A percentile compares a stretch with the other conserved stretches of the same genome.
Evolutionary conservation across 331 rosid species (phyloP).

Genomic region (Telfairia occidentalis): DNA sequence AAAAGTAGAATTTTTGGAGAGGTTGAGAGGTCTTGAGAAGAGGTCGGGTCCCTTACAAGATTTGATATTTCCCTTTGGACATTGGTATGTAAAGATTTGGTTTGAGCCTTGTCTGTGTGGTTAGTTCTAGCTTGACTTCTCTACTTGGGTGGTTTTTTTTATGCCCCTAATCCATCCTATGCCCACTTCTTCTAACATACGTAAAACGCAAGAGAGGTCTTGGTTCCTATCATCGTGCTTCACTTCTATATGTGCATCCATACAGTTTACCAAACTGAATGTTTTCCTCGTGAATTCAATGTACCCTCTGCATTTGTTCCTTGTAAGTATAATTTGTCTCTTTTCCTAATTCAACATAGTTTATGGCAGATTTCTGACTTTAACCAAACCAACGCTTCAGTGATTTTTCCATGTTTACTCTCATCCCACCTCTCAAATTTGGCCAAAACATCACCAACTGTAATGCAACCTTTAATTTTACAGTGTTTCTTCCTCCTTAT

Average conservation of each 20-base stretch:
- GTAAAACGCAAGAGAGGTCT: not conserved
- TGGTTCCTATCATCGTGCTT: not conserved
- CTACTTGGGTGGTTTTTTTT: not conserved
- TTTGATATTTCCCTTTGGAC: not conserved
- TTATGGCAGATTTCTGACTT: not conserved
- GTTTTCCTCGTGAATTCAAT: not conserved
- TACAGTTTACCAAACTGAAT: not conserved
- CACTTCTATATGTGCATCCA: not conserved
- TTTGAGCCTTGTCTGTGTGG: not conserved
- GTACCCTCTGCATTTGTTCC: not conserved
- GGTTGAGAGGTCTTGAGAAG: not conserved
- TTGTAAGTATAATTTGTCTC: too few species aligned
- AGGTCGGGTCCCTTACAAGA: not conserved
- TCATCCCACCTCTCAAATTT: not conserved
- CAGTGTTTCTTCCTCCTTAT: too few species aligned
- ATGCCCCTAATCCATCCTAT: not conserved
- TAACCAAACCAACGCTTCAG: not conserved
- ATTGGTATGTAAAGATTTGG: not conserved
- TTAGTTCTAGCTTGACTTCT: not conserved
- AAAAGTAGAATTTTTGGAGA: not conserved
- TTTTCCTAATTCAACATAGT: not conserved
- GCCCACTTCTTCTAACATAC: not conserved
- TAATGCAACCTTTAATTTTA: not conserved
- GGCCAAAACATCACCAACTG: not conserved
- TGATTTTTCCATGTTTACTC: not conserved